phyloP scores from a whole-genome alignment of 176 grass and related monocot species.

The Triticum dicoccoides region DNA sequence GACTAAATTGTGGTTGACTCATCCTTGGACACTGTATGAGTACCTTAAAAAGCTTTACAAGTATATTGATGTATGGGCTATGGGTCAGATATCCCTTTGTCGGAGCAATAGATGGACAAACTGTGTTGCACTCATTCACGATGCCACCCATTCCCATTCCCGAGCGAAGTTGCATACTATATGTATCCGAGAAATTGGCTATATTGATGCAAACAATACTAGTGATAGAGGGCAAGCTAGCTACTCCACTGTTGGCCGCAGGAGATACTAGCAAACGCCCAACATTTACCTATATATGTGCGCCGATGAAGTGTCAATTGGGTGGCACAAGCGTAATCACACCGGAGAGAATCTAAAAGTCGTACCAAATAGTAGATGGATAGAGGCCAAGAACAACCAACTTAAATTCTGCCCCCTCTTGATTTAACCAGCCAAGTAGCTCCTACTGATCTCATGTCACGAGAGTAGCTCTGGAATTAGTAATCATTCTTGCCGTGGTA shows the following conservation, averaged over 20 bases:
- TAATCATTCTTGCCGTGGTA: neutral
- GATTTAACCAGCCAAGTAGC: neutral
- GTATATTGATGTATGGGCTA: no score
- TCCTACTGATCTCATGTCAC: neutral
- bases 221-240: neutral
- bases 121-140: neutral
- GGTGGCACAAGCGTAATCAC: no score
- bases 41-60: no score
- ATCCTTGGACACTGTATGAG: no score
- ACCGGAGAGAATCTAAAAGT: no score
- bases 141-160: neutral
- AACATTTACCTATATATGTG: neutral
- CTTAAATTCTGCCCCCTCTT: neutral
- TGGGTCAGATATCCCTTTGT: no score
- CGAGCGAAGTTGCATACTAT: neutral
- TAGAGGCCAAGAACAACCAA: no score
- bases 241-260: neutral
- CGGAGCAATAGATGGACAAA: no score
- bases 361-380: no score
- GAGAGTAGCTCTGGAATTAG: neutral
- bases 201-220: neutral
- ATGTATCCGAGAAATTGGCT: no score
- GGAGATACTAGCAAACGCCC: neutral
- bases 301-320: neutral
- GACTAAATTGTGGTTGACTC: no score